These are phyloP conservation scores for Neurospora sp. DNA, from an alignment of 495 filamentous ascomycete genomes.

Conservation along the genomic window DNA sequence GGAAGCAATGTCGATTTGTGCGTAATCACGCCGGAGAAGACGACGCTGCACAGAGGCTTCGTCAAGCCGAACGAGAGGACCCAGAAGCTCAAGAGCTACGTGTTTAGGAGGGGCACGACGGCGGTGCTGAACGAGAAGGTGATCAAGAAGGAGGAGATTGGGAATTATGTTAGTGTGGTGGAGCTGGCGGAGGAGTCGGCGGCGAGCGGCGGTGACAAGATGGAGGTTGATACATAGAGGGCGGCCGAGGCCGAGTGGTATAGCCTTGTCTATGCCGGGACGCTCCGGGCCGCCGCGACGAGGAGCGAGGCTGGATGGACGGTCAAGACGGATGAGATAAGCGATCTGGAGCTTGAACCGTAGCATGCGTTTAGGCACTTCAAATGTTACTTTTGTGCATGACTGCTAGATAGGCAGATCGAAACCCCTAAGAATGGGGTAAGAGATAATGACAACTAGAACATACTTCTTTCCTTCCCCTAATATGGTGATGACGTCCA, in stretches of 20 bases:
- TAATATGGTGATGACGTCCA: neutral
- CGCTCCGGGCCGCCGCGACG: neutral
- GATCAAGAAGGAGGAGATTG: conserved; percentile 84
- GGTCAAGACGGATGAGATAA: neutral
- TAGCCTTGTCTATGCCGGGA: neutral
- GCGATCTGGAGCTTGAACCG: neutral
- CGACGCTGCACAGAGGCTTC: conserved; percentile 81
- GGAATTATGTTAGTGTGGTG: conserved; percentile 88
- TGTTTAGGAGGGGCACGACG: conserved; percentile 80
- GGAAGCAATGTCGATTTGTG: conserved; percentile 94
- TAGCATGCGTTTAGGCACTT: no score
- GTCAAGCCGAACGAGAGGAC: conserved; percentile 86
- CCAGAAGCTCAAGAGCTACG: conserved; percentile 86
- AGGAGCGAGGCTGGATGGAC: neutral
- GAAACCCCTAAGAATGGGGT: neutral
- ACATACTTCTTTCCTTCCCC: neutral
- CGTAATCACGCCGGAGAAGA: conserved; percentile 92
- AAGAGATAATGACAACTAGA: neutral
- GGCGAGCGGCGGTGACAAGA: conserved; percentile 65
- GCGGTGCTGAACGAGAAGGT: conserved; percentile 89
- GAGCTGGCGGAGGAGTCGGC: conserved; percentile 52
- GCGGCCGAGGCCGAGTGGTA: neutral
- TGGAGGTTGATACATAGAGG: conserved; percentile 79
- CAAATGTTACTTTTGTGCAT: neutral
- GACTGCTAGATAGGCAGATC: neutral